Evolutionary conservation across 23 red algal species (phyloP), one percentile per base, ranked within the genome.

Genomic region (Chondrus crispus): DNA sequence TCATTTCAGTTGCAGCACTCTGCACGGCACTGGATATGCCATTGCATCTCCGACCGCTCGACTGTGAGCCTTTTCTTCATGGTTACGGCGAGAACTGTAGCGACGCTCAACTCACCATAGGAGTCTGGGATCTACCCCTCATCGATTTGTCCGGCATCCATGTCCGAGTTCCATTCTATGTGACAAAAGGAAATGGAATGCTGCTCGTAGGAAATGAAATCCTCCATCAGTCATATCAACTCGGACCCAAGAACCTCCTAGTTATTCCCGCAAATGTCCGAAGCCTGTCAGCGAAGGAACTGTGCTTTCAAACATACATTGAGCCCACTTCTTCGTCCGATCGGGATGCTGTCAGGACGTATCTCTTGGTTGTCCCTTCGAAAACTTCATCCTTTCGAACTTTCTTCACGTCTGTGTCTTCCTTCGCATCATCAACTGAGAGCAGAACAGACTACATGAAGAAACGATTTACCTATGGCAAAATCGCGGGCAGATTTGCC

Each of bases 31-130:
- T 89, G 3, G 49, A 45, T 1, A 37, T 89, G 2, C 16, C 5
- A 2, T 89, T 89, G 39, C 18, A 79, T 2, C 26, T 76, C 5
- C 24, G 14, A 8, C 66, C 1, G 5, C 28, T 89, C 1, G 85
- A 89, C 33, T 69, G 64, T 5, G 69, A 89, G n/a, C 85, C 70
- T 12, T 89, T 89, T 35, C 52, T 3, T 7, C 85, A 79, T 46
- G 85, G 85, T 3, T 89, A 89, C n/a, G 68, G 47, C 7, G 5
- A 22, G 13, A 89, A 77, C 29, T 89, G 72, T 28, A 52, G 68
- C 42, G 63, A 79, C 45, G 64, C 85, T 5, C 47, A 69, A n/a
- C 33, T 89, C 2, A 43, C 49, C 13, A 47, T 89, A 13, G 66
- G 60, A 1, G 63, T 78, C 2, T 89, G 68, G 85, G 69, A 63